Evolutionary conservation across 805 yeast species (phyloP).

Genomic region (Saturnispora mendoncae): DNA sequence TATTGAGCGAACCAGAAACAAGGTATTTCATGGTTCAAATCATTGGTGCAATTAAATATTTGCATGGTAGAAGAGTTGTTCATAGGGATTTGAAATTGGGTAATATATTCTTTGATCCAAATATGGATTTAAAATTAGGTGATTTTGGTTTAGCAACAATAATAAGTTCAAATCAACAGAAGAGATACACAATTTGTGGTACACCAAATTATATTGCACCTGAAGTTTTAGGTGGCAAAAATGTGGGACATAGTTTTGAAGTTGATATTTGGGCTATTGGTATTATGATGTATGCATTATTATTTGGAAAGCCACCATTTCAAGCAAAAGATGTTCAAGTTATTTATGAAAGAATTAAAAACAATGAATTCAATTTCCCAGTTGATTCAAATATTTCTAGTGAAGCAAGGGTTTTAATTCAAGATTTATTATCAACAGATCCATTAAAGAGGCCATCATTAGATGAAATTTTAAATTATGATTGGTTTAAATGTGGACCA

Average conservation of each 20-base stretch:
- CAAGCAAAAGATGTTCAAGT: conserved; percentile 91
- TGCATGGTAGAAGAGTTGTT: conserved; percentile 86
- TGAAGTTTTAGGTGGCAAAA: conserved; percentile 85
- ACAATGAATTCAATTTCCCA: conserved; percentile 75
- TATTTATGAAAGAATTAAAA: conserved; percentile 86
- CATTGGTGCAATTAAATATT: conserved; percentile 86
- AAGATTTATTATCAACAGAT: conserved; percentile 63
- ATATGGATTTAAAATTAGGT: conserved; percentile 92
- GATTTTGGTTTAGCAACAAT: conserved; percentile 98
- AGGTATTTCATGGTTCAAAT: conserved; percentile 85
- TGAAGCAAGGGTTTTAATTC: conserved; percentile 66
- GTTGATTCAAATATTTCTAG: conserved; percentile 44
- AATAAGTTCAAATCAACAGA: conserved; percentile 55
- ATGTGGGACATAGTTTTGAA: conserved; percentile 83
- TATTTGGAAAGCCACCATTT: conserved; percentile 94
- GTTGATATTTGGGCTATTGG: conserved; percentile 98
- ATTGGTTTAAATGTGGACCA: conserved; percentile 72
- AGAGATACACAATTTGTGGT: conserved; percentile 93
- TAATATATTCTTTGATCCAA: conserved; percentile 86
- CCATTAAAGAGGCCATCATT: conserved; percentile 78
- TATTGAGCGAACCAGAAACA: conserved; percentile 86
- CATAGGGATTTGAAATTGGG: conserved; percentile 96
- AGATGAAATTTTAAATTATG: conserved; percentile 68
- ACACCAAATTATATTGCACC: conserved; percentile 99
- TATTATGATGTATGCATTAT: conserved; percentile 87